phyloP scores from a whole-genome alignment of 129 eudicot genomes.

The Flaveria bidentis region DNA sequence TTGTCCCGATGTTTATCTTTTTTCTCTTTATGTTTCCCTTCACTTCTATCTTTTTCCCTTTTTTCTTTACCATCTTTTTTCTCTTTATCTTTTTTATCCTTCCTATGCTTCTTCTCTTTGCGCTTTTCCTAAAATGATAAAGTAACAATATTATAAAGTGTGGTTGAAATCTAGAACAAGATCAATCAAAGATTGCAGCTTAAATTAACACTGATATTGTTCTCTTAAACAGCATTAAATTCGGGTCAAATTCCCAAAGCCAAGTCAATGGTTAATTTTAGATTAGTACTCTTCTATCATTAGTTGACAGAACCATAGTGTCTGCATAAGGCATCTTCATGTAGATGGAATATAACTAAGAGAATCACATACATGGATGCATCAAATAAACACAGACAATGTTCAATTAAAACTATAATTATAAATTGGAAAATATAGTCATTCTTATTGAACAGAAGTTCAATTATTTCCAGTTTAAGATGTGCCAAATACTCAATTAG shows the following conservation, averaged over 20 bases:
- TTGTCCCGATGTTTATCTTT: slow-evolving; percentile 69
- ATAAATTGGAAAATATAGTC: neutral
- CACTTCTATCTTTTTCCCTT: slow-evolving; percentile 54
- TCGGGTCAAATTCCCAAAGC: too few species aligned
- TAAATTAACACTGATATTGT: too few species aligned
- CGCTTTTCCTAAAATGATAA: slow-evolving; percentile 53
- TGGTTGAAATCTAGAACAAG: neutral
- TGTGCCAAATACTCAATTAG: neutral
- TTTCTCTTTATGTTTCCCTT: slow-evolving; percentile 59
- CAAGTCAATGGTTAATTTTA: too few species aligned
- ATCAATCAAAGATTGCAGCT: too few species aligned
- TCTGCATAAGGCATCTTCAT: too few species aligned
- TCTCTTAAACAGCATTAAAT: too few species aligned
- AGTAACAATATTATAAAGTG: neutral
- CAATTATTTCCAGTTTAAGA: neutral
- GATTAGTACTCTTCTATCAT: too few species aligned
- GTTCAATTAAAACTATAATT: neutral
- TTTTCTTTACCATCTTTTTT: slow-evolving; percentile 61
- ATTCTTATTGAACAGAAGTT: neutral
- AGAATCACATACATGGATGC: slow-evolving; percentile 4
- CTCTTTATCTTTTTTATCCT: slow-evolving; percentile 70
- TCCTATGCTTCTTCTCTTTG: slow-evolving; percentile 68
- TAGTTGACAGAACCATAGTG: too few species aligned
- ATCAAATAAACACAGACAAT: neutral
- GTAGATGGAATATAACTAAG: neutral